These are phyloP conservation scores for Suillus subalutaceus DNA, from an alignment of 768 basidiomycete species.

Conservation along the genomic window DNA sequence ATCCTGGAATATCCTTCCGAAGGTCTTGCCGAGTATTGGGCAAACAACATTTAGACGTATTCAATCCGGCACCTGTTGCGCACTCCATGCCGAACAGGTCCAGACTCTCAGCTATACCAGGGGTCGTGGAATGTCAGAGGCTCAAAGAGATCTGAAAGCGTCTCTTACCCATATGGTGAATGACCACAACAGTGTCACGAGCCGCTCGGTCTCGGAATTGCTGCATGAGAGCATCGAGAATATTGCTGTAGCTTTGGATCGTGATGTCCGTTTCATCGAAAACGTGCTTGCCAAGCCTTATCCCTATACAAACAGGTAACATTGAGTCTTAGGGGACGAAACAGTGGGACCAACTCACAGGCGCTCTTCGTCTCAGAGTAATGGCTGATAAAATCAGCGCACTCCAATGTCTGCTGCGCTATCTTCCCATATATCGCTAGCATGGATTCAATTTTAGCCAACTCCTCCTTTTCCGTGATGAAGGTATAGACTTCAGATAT, in stretches of 20 bases:
- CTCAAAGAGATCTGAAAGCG: not conserved
- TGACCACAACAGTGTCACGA: no score
- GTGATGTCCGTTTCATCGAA: not conserved
- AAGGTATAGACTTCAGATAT: slow-evolving; percentile 1
- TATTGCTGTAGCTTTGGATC: not conserved
- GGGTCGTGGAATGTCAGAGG: not conserved
- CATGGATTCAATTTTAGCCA: not conserved
- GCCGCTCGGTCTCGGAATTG: not conserved
- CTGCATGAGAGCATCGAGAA: slow-evolving; percentile 9
- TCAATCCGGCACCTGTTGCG: not conserved
- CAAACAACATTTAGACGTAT: slow-evolving; percentile 14
- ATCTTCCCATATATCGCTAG: not conserved
- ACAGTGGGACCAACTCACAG: slow-evolving; percentile 13
- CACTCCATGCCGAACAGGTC: slow-evolving; percentile 6
- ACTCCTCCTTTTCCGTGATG: slow-evolving; percentile 4
- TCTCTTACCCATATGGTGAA: not conserved
- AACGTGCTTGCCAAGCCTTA: slow-evolving; percentile 6
- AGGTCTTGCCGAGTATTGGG: slow-evolving; percentile 17
- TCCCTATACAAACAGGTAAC: not conserved
- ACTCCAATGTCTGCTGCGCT: slow-evolving; percentile 25
- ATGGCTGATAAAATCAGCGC: slow-evolving; percentile 30
- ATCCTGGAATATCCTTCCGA: slow-evolving; percentile 17
- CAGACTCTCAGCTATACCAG: not conserved
- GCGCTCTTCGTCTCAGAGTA: slow-evolving; percentile 28
- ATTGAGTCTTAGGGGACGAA: not conserved